phyloP scores from a whole-genome alignment of 768 basidiomycete species.

The Favolaschia claudopus region DNA sequence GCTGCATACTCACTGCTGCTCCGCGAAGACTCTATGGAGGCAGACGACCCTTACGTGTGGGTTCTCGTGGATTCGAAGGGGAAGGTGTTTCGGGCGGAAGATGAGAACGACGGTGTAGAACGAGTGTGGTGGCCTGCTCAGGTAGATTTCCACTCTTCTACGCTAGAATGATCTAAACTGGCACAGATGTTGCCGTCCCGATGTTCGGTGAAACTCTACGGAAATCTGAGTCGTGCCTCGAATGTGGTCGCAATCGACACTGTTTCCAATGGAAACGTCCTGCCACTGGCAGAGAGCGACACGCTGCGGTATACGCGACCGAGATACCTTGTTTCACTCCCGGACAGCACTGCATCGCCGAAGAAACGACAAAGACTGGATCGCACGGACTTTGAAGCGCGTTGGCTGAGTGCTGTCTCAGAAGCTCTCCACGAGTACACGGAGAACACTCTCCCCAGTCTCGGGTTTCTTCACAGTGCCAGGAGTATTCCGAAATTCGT shows the following conservation, averaged over 20 bases:
- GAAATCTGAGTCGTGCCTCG: slow-evolving; percentile 30
- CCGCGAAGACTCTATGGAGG: slow-evolving; percentile 4
- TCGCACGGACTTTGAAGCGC: slow-evolving; percentile 38
- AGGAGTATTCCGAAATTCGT: too few species aligned
- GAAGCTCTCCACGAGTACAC: slow-evolving; percentile 54
- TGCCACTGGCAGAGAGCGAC: slow-evolving; percentile 43
- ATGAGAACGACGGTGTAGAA: slow-evolving; percentile 35
- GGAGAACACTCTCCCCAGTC: slow-evolving; percentile 57
- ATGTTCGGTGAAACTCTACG: slow-evolving; percentile 32
- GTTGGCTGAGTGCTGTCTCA: slow-evolving; percentile 58
- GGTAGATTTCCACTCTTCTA: slow-evolving; percentile 46
- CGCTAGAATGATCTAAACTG: slow-evolving; percentile 2
- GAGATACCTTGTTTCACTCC: slow-evolving; percentile 31
- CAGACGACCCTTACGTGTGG: slow-evolving; percentile 57
- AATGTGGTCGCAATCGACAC: slow-evolving; percentile 40
- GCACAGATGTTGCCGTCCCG: slow-evolving; percentile 18
- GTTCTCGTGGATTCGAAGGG: slow-evolving; percentile 55
- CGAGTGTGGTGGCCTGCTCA: slow-evolving; percentile 77
- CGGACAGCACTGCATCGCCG: slow-evolving; percentile 41
- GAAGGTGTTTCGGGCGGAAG: slow-evolving; percentile 37
- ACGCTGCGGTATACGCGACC: slow-evolving; percentile 46
- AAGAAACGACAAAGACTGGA: slow-evolving; percentile 53
- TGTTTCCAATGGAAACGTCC: slow-evolving; percentile 50
- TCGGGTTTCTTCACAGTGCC: slow-evolving; percentile 37
- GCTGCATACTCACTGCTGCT: slow-evolving; percentile 13